Evolutionary conservation across 352 stramenopile genomes (phyloP), one percentile per base, ranked within the genome.

Genomic region (Pythium graminicola): DNA sequence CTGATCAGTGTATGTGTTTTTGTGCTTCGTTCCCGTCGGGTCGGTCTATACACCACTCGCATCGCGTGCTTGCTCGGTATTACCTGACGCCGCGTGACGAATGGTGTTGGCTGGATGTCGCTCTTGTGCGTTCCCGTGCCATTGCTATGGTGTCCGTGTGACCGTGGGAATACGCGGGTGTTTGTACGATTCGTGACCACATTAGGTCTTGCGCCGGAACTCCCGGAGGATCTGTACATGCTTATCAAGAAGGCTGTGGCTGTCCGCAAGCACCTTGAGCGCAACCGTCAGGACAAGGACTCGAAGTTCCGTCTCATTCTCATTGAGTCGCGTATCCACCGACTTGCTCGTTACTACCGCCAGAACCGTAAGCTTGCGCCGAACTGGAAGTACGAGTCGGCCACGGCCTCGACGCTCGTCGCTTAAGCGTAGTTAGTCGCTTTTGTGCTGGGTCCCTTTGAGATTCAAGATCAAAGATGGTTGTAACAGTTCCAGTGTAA

Each of bases 171-270:
- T 90, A 93, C 64, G 67, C 82, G 82, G 80, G 82, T 88, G 55
- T 49, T 53, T 38, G 49, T 9, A 51, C 19, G 28, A 50, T 20
- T 55, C 24, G 19, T 33, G 44, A n/a, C 20, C 19, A 13, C 24
- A 23, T 44, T 72, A 93, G 80, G 95, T 70, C 89, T 99, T 35
- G 97, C 97, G 43, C 95, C 97, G 36, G 97, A 99, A 77, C 95
- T 99, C 60, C 97, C 97, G 28, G 97, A 99, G 81, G 97, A 99
- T 84, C 82, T 99, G 64, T 99, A 99, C 93, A 99, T 98, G 92
- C 87, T 99, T 50, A 99, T 99, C 89, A 99, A 99, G 93, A 99
- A 99, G 89, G 97, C 97, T 53, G 97, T 99, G 64, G 89, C 96
- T 67, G 96, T 99, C 32, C 92, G 97, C 70, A 99, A 99, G 86